Percentiles rank a stretch among this genome's conserved stretches.
Conservation (phyloP, 2,329 filamentous ascomycete species). For the Cadophora luteo-olivacea region DNA sequence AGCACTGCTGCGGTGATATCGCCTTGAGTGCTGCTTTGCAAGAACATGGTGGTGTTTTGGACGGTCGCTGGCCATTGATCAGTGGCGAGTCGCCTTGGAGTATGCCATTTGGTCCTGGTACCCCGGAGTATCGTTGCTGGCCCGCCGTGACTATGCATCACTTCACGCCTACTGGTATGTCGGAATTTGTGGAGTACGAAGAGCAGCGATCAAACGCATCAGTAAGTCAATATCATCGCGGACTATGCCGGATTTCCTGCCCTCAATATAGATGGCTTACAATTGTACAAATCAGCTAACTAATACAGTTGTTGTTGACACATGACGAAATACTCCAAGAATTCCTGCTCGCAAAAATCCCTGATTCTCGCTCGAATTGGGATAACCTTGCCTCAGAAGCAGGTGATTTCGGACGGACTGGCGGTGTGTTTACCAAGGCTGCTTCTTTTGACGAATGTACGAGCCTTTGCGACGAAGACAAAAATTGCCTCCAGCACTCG, state of each 20-base stretch:
- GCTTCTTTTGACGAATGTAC: conserved; percentile 53
- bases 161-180: conserved; percentile 49
- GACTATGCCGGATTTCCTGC: not conserved
- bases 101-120: conserved; percentile 52
- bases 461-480: conserved; percentile 51
- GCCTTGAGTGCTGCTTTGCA: conserved; percentile 55
- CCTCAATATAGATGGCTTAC: not conserved
- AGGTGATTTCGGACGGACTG: conserved; percentile 16
- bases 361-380: conserved; percentile 46
- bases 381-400: conserved; percentile 52
- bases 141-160: conserved; percentile 62
- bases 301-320: conserved; percentile 3
- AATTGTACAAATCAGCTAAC: not conserved
- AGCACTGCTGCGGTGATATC: conserved; percentile 59
- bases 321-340: conserved; percentile 57
- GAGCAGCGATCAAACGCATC: conserved; percentile 40
- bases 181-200: conserved; percentile 53
- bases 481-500: conserved; percentile 44
- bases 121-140: conserved; percentile 57
- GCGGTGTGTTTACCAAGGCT: not conserved
- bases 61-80: conserved; percentile 58
- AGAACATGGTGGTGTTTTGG: conserved; percentile 48
- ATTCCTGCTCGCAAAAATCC: conserved; percentile 53
- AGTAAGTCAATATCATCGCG: not conserved
- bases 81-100: conserved; percentile 61